Evolutionary conservation across 2,329 filamentous ascomycete species (phyloP).

Genomic region (Didymosphaeria variabile): DNA sequence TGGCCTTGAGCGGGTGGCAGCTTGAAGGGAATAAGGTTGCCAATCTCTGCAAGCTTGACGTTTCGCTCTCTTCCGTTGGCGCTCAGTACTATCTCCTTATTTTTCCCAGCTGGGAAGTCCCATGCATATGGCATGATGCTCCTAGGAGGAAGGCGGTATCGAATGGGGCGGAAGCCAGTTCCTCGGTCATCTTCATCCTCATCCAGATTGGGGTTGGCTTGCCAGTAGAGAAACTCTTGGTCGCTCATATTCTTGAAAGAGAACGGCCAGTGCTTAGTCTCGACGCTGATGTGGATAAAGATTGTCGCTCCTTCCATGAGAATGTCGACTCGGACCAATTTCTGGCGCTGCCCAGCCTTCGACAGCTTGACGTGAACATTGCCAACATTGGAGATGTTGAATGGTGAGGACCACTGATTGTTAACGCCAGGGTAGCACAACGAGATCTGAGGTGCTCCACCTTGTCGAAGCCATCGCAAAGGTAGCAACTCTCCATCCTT

Average conservation of each 20-base stretch:
- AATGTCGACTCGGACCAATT: constrained; percentile 85
- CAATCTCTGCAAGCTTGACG: constrained; percentile 95
- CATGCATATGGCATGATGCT: constrained; percentile 99
- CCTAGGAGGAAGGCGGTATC: constrained; percentile 88
- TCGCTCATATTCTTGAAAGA: constrained; percentile 99
- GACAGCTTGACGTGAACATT: constrained; percentile 93
- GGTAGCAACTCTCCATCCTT: constrained; percentile 82
- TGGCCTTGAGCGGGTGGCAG: constrained; percentile 72
- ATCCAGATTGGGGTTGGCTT: constrained; percentile 90
- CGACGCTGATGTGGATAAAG: constrained; percentile 88
- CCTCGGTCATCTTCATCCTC: constrained; percentile 85
- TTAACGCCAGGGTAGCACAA: constrained; percentile 93
- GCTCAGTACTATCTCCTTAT: constrained; percentile 87
- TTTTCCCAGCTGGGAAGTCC: constrained; percentile 98
- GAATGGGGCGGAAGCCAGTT: constrained; percentile 89
- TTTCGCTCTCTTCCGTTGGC: constrained; percentile 84
- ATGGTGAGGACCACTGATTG: constrained; percentile 97
- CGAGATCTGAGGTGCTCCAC: constrained; percentile 85
- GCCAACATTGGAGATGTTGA: constrained; percentile 95
- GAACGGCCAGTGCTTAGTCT: constrained; percentile 96
- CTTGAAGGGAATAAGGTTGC: constrained; percentile 94
- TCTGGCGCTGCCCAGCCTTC: constrained; percentile 87
- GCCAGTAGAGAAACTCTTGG: constrained; percentile 94
- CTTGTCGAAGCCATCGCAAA: constrained; percentile 87
- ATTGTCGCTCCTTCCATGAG: constrained; percentile 93